Evolutionary conservation across 345 rosid genomes (phyloP), one percentile per base, ranked within the genome.

Genomic region (Populus euphratica): DNA sequence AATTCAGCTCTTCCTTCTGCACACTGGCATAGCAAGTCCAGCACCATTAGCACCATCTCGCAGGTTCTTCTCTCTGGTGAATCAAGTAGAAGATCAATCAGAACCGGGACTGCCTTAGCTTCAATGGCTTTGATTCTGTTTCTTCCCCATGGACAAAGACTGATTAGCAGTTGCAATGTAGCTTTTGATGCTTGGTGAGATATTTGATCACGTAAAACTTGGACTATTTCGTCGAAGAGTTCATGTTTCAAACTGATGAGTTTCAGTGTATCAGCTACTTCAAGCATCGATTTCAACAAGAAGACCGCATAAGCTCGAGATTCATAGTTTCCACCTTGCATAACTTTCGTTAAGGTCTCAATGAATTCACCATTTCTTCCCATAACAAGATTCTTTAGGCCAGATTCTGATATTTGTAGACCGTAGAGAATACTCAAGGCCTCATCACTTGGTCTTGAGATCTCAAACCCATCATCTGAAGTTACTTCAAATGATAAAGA

Each of bases 321-420:
- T 70, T 85, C 88, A 27, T 85, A 83, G 80, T 52, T 76, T 21
- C 86, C 88, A 3, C 77, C 74, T 47, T 81, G 76, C 50, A 77
- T 75, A 17, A 86, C 71, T 8, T 8, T 54, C 2, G 49, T 59
- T 44, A 79, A 73, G 2, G 97, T 87, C 9, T 77, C 84, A 21
- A 90, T 43, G 71, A 93, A 82, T 13, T 72, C 88, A 8, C 86
- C 85, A 20, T 89, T 89, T 77, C 75, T 84, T 56, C 81, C 82
- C 5, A 83, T 41, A 8, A 90, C 39, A 9, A 92, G 91, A 73
- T 67, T 86, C 86, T 82, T 91, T 71, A 93, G 90, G 8, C 86
- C 84, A 12, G 87, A 41, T 61, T 95, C 94, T 0, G 98, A 88
- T 43, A 91, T 73, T 70, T 90, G 88, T 31, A 95, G 92, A 77